Evolutionary conservation across 257 asterid genomes (phyloP).

Genomic region (Solanum chiquidenum): DNA sequence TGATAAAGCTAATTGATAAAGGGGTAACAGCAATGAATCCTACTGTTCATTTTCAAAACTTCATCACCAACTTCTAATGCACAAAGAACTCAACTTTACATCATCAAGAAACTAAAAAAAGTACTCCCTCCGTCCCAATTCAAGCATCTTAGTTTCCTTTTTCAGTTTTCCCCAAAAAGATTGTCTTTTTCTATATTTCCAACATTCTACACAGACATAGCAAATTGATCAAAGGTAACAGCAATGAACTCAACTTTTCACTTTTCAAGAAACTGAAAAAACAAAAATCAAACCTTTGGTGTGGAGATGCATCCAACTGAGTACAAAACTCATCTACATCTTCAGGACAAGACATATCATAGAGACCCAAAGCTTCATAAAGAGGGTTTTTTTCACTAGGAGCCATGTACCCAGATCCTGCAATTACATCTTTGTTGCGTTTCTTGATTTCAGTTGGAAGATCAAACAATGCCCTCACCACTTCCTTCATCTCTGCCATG

Average conservation of each 20-base stretch:
- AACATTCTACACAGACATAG: not conserved
- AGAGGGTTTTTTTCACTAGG: conserved; percentile 45
- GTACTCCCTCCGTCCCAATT: no score
- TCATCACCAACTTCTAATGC: not conserved
- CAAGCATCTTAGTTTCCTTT: no score
- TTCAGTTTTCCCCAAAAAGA: not conserved
- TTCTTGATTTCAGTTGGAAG: conserved; percentile 42
- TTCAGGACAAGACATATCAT: conserved; percentile 30
- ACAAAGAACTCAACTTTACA: not conserved
- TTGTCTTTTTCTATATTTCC: not conserved
- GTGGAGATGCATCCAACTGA: conserved; percentile 31
- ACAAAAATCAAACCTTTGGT: conserved; percentile 31
- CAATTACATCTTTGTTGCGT: conserved; percentile 33
- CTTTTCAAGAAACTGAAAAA: not conserved
- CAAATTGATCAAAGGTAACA: not conserved
- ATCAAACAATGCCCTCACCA: conserved; percentile 32
- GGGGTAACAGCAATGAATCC: not conserved
- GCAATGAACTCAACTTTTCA: not conserved
- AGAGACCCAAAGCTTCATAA: conserved; percentile 59
- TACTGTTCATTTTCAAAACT: not conserved
- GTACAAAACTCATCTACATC: conserved; percentile 41
- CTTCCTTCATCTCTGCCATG: conserved; percentile 45
- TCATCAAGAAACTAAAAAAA: not conserved
- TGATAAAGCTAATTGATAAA: no score
- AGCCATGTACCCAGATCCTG: conserved; percentile 56